These are phyloP conservation scores for carrot (Daucus carota) DNA, from an alignment of 129 eudicot species.

Conservation along the genomic window DH1_v3.0 NC_030386.2:435001-435500, in stretches of 20 bases:
- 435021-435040: conserved; percentile 42
- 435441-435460: conserved; percentile 11
- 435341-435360: conserved; percentile 94
- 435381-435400: conserved; percentile 70
- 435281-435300: conserved; percentile 70
- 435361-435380: conserved; percentile 76
- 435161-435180: conserved; percentile 79
- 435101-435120: conserved; percentile 94
- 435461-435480: background rate
- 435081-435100: conserved; percentile 32
- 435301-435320: conserved; percentile 62
- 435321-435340: conserved; percentile 92
- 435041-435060: background rate
- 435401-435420: conserved; percentile 76
- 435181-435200: conserved; percentile 66
- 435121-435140: conserved; percentile 71
- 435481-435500: background rate
- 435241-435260: conserved; percentile 1
- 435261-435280: conserved; percentile 5
- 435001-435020: conserved; percentile 85
- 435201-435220: background rate
- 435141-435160: conserved; percentile 64
- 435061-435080: background rate
- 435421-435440: conserved; percentile 24
- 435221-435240: conserved; percentile 1